Evolutionary conservation across 2,329 filamentous ascomycete genomes (phyloP).

Genomic region (Pseudogymnoascus sp.): DNA sequence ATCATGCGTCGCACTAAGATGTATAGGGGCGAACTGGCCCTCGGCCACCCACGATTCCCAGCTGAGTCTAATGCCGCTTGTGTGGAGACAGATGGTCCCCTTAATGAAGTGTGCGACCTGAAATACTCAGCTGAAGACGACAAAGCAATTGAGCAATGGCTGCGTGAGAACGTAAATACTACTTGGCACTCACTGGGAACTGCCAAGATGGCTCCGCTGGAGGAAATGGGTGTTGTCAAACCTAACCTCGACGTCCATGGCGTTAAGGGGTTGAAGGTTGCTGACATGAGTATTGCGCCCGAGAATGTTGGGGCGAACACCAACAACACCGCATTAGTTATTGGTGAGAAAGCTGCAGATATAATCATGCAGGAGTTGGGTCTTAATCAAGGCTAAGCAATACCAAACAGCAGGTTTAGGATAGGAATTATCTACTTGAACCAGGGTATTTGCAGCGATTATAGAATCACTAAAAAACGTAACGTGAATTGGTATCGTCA

Average conservation of each 20-base stretch:
- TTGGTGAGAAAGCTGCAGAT: conserved; percentile 35
- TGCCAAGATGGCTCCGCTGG: conserved; percentile 32
- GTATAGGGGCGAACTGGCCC: conserved; percentile 36
- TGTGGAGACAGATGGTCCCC: conserved; percentile 24
- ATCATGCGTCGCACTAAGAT: conserved; percentile 43
- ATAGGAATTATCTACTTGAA: background rate
- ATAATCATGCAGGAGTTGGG: conserved; percentile 34
- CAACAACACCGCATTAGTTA: conserved; percentile 36
- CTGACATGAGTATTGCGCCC: conserved; percentile 32
- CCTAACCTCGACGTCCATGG: conserved; percentile 34
- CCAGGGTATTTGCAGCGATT: background rate
- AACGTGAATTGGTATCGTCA: background rate
- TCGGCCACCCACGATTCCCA: conserved; percentile 34
- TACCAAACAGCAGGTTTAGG: background rate
- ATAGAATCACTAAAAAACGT: background rate
- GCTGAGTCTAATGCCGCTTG: conserved; percentile 31
- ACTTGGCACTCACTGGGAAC: conserved; percentile 36
- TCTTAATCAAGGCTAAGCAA: background rate
- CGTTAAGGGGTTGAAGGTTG: conserved; percentile 33
- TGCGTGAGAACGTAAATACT: conserved; percentile 33
- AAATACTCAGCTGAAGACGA: conserved; percentile 28
- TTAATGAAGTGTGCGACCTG: conserved; percentile 32
- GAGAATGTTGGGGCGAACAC: conserved; percentile 37
- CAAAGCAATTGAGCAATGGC: conserved; percentile 34
- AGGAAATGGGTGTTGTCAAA: conserved; percentile 34